Percentiles rank a stretch among this genome's conserved stretches.
These are phyloP conservation scores for Tulasnella sp. DNA, from an alignment of 768 basidiomycete genomes.

Conservation along the genomic window DNA sequence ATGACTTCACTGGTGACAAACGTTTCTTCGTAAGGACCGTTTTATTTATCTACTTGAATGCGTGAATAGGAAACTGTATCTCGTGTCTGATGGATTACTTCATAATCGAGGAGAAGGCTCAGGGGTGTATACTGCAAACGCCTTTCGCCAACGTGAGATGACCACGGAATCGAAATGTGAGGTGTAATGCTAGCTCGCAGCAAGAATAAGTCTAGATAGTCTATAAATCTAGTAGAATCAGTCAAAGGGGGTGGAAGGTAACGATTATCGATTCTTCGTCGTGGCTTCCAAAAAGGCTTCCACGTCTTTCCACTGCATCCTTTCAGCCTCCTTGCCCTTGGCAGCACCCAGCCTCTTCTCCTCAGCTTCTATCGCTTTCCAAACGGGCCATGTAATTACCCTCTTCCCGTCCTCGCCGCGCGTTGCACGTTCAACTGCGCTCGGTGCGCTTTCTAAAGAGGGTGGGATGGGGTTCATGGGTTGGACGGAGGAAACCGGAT, in stretches of 20 bases:
- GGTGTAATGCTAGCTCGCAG: neutral
- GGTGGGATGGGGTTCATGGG: slow-evolving; percentile 38
- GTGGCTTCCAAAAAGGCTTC: slow-evolving; percentile 24
- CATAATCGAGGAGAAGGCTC: neutral
- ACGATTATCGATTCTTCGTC: neutral
- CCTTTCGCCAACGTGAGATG: neutral
- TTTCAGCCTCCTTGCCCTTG: slow-evolving; percentile 67
- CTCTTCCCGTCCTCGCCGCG: slow-evolving; percentile 36
- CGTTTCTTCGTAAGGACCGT: too few species aligned
- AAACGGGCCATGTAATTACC: slow-evolving; percentile 65
- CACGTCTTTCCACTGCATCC: slow-evolving; percentile 58
- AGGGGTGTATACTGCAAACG: neutral
- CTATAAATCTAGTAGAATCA: neutral
- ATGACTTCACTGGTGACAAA: neutral
- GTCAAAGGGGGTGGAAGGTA: neutral
- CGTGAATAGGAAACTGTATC: too few species aligned
- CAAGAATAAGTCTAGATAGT: neutral
- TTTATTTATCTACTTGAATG: too few species aligned
- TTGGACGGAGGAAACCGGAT: neutral
- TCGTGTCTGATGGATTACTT: too few species aligned
- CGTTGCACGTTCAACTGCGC: slow-evolving; percentile 47
- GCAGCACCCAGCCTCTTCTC: slow-evolving; percentile 59
- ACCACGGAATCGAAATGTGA: neutral
- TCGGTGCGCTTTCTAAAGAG: slow-evolving; percentile 47
- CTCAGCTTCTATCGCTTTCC: slow-evolving; percentile 69